phyloP scores from a whole-genome alignment of 2,329 filamentous ascomycete species.

The Fusarium sp. region DNA sequence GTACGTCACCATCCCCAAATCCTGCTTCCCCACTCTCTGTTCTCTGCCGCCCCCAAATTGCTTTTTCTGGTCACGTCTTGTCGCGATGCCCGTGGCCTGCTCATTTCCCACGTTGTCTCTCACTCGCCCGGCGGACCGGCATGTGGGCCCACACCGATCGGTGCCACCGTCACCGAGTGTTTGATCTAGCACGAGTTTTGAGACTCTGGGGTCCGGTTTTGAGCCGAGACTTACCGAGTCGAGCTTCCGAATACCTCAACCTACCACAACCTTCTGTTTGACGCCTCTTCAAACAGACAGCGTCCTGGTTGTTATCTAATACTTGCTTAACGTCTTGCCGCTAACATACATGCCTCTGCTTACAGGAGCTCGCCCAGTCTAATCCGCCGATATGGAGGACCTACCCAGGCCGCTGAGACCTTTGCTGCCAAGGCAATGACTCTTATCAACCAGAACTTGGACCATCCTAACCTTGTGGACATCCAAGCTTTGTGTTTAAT shows the following conservation, averaged over 20 bases:
- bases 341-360: conserved; percentile 28
- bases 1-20: conserved; percentile 53
- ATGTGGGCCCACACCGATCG: conserved; percentile 42
- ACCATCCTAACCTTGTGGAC: conserved; percentile 67
- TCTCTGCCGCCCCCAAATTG: conserved; percentile 20
- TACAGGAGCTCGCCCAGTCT: conserved; percentile 63
- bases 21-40: conserved; percentile 33
- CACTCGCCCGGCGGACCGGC: conserved; percentile 36
- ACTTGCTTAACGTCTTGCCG: not conserved
- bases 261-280: not conserved
- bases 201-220: conserved; percentile 31
- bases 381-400: conserved; percentile 67
- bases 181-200: conserved; percentile 17
- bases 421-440: conserved; percentile 67
- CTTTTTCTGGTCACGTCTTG: conserved; percentile 9
- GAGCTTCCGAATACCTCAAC: conserved; percentile 12
- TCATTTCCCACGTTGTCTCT: conserved; percentile 36
- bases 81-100: conserved; percentile 18
- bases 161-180: conserved; percentile 36
- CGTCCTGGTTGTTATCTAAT: not conserved
- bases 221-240: conserved; percentile 37
- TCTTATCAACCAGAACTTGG: conserved; percentile 65
- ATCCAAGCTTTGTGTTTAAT: conserved; percentile 69
- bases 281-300: conserved; percentile 1
- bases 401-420: conserved; percentile 65